These are phyloP conservation scores for Chalciporus sp. DNA, from an alignment of 1,284 basidiomycete species.

Conservation along the genomic window DNA sequence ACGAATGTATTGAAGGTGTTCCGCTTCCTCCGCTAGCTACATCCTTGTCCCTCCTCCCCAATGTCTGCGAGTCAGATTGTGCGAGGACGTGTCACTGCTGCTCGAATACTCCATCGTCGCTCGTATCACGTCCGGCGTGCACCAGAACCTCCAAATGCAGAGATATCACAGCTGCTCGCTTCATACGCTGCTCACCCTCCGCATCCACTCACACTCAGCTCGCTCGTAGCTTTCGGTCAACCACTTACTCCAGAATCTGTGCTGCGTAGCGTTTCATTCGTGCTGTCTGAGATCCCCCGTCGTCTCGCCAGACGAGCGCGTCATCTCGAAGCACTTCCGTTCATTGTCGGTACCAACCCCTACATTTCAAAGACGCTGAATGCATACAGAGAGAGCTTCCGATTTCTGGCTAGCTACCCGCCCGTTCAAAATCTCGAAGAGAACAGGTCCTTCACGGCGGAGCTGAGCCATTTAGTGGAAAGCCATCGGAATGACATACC, in stretches of 20 bases:
- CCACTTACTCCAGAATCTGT: conserved; percentile 71
- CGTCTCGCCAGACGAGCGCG: conserved; percentile 72
- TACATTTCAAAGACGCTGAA: conserved; percentile 78
- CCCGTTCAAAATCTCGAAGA: conserved; percentile 67
- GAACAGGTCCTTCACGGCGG: conserved; percentile 68
- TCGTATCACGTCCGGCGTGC: conserved; percentile 27
- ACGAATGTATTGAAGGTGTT: background rate
- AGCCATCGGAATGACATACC: conserved; percentile 88
- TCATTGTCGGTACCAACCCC: conserved; percentile 90
- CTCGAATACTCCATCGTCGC: conserved; percentile 13
- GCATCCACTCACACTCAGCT: conserved; percentile 64
- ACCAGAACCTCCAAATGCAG: conserved; percentile 29
- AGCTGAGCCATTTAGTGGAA: conserved; percentile 72
- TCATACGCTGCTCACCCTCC: conserved; percentile 36
- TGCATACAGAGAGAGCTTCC: conserved; percentile 76
- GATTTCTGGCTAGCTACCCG: conserved; percentile 71
- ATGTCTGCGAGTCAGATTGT: conserved; percentile 12
- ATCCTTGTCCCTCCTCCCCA: background rate
- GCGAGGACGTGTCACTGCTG: conserved; percentile 1
- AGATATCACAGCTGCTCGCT: conserved; percentile 33
- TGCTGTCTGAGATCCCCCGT: conserved; percentile 72
- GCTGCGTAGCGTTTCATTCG: conserved; percentile 68
- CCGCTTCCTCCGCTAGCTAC: conserved; percentile 5
- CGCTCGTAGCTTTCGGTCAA: conserved; percentile 71
- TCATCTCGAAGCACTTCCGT: conserved; percentile 72